Evolutionary conservation across 306 rosid genomes (phyloP), one percentile per base, ranked within the genome.

Genomic region (Oxytropis ochrocephala): DNA sequence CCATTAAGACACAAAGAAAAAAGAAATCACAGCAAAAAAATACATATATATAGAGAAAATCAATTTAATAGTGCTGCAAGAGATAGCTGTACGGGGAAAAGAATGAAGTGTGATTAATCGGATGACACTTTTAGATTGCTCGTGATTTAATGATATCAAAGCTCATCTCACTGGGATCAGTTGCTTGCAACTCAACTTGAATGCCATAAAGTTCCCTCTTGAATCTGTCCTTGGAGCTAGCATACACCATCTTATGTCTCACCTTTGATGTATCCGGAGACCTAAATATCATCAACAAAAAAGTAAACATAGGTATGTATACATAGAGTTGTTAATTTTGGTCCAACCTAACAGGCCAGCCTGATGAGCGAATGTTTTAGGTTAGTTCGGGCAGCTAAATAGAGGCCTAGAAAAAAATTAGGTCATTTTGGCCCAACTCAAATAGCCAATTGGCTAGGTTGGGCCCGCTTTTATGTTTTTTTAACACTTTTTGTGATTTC

Each of bases 171-270:
- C 75, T 60, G 0, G 76, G 77, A 81, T 81, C 80, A 5, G 82
- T 81, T 63, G 75, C 82, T 69, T 81, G 85, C 77, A 73, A 48
- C 58, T 81, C 85, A 60, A 76, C 75, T 24, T 81, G 85, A 76
- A 81, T 76, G 38, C 85, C 85, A 76, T 81, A 75, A 46, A 81
- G 81, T 67, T 81, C 85, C 65, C 85, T 76, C 76, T 76, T 81
- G 85, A 81, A 81, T 76, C 81, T 81, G 75, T 76, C 85, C 68
- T 76, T 81, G 59, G 85, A 67, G 64, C 82, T 77, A 1, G 85
- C 85, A 67, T 81, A 81, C 73, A 76, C 85, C 85, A 81, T 81
- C 70, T 81, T 81, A 27, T 81, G 47, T 54, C 85, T 81, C 56
- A 81, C 85, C 57, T 35, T 74, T 19, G 85, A 64, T 49, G 63